A percentile compares a stretch with the other conserved stretches of the same genome.
Evolutionary conservation across 768 basidiomycete species (phyloP).

Genomic region (Gloeostereum incarnatum): DNA sequence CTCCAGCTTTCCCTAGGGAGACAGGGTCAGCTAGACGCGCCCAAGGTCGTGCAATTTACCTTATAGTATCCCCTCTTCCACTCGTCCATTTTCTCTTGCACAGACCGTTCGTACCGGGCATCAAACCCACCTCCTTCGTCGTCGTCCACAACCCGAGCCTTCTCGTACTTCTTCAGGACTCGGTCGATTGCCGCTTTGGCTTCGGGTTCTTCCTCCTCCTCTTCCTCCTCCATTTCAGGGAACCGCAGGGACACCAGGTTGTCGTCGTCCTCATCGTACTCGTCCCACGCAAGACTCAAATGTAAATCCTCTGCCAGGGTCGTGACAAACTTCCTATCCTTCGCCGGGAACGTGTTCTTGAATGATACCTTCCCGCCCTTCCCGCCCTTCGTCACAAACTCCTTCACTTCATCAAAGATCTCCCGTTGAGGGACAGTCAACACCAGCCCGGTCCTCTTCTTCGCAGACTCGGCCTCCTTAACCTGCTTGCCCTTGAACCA

Average conservation of each 20-base stretch:
- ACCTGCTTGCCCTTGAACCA: conserved; percentile 94
- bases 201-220: conserved; percentile 63
- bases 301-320: conserved; percentile 72
- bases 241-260: conserved; percentile 66
- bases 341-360: conserved; percentile 70
- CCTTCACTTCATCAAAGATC: conserved; percentile 72
- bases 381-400: conserved; percentile 52
- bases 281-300: conserved; percentile 84
- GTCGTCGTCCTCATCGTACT: conserved; percentile 76
- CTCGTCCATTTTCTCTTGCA: conserved; percentile 80
- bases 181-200: conserved; percentile 65
- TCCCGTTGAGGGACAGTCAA: conserved; percentile 67
- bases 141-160: conserved; percentile 73
- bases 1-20: conserved; percentile 70
- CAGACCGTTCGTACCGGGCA: conserved; percentile 58
- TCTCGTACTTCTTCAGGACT: conserved; percentile 82
- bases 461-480: conserved; percentile 60
- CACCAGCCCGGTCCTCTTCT: conserved; percentile 38
- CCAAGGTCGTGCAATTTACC: conserved; percentile 29
- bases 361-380: conserved; percentile 44
- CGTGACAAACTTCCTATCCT: conserved; percentile 73
- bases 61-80: conserved; percentile 91
- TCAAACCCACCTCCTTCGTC: conserved; percentile 73
- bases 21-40: conserved; percentile 1
- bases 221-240: conserved; percentile 40